Base-by-base conservation (phyloP, 2,329 filamentous ascomycete genomes). In the Elsinoe fawcettii region DNA sequence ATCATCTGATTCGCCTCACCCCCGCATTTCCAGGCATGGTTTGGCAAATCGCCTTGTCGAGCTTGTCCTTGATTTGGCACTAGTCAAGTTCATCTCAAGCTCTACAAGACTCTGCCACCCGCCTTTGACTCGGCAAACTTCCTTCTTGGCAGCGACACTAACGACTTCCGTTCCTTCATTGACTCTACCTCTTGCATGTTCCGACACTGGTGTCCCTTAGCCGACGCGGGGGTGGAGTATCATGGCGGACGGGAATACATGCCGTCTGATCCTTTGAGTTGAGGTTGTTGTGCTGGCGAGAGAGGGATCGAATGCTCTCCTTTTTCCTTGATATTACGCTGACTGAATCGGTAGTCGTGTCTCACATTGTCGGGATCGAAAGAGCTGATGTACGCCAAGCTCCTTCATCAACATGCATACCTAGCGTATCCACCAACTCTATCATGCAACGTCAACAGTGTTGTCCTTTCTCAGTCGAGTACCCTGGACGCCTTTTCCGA, bases 31-130 rank as follows among this genome's bases (percentile, higher is more conserved):
- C 14, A 34, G 49, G 49, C 32, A 37, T 53, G 14, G 12, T 34
- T 53, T 53, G 49, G 49, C 49, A 53, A 53, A 37, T 37, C 49
- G 49, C 49, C 49, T 53, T 53, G 41, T 46, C 41, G 32, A 53
- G 49, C 49, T 46, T 46, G 41, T 23, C 41, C 41, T 44, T 53
- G 49, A 53, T 53, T 53, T 53, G 49, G 49, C 49, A 53, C 23
- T 32, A 53, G 49, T 32, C 49, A 53, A 53, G 49, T 53, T 23
- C 18, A 6, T 27, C 18, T 36, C 49, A 53, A 53, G 49, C 49
- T 53, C 41, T 44, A 44, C 41, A 44, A 44, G 41, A 44, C 41
- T 44, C 41, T 44, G 41, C 41, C 41, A 46, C 18, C 41, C 41
- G 41, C 41, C 23, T 37, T n/a, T 7, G 5, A n/a, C 41, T 25